Conservation (phyloP, 345 rosid genomes). For the Eucalyptus tenuipes region DNA sequence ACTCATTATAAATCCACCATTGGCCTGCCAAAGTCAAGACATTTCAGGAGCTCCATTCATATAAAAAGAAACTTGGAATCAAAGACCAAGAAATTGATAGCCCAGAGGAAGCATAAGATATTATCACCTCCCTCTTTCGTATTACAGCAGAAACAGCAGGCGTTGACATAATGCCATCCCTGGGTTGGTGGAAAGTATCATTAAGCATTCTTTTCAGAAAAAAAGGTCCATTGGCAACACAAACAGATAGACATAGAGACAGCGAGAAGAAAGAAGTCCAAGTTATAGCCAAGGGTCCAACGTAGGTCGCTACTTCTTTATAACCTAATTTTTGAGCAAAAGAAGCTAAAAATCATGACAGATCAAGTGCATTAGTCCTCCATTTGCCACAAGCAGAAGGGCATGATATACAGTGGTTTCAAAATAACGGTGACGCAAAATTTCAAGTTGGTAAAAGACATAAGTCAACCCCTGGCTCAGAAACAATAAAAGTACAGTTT, state of each 20-base stretch:
- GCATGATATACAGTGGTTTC: background rate
- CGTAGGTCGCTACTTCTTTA: background rate
- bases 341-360: background rate
- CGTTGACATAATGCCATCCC: slow-evolving; percentile 84
- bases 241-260: background rate
- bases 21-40: slow-evolving; percentile 36
- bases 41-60: background rate
- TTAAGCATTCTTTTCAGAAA: background rate
- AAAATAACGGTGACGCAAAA: background rate
- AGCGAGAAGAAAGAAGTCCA: background rate
- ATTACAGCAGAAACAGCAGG: slow-evolving; percentile 95
- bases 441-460: background rate
- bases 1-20: slow-evolving; percentile 95
- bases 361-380: background rate
- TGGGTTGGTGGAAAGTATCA: slow-evolving; percentile 8
- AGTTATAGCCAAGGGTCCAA: background rate
- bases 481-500: background rate
- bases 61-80: background rate
- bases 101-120: background rate
- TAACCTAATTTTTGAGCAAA: background rate
- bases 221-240: background rate
- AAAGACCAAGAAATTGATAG: background rate
- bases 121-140: slow-evolving; percentile 58
- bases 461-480: background rate
- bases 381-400: background rate